Conservation (phyloP, 1,284 basidiomycete species). For the Mixia osmundae region DNA sequence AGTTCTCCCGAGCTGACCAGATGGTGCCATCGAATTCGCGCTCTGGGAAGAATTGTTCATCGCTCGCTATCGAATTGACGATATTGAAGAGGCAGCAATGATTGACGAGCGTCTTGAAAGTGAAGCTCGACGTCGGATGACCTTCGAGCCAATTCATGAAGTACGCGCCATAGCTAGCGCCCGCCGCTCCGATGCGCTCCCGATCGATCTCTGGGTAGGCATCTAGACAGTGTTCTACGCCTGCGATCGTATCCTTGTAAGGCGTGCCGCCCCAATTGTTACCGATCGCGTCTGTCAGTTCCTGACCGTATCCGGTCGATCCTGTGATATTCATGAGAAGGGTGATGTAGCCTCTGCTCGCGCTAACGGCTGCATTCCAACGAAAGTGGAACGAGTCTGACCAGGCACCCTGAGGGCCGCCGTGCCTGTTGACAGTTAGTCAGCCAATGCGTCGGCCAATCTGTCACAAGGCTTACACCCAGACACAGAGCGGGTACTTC, state of each 20-base stretch:
- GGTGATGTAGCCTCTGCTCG: constrained; percentile 43
- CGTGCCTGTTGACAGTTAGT: neutral
- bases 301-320: constrained; percentile 41
- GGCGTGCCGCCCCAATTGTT: constrained; percentile 49
- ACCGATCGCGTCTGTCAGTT: constrained; percentile 42
- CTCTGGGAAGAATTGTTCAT: constrained; percentile 23
- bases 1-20: constrained; percentile 36
- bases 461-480: constrained; percentile 28
- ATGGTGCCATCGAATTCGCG: constrained; percentile 60
- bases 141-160: neutral
- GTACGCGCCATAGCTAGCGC: constrained; percentile 5
- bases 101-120: neutral
- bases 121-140: neutral
- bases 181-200: constrained; percentile 34
- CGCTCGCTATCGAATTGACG: constrained; percentile 44
- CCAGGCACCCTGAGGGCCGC: constrained; percentile 5
- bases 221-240: constrained; percentile 13
- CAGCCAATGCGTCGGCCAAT: neutral
- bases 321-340: constrained; percentile 72
- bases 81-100: constrained; percentile 17
- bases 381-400: constrained; percentile 3
- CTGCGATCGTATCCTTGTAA: constrained; percentile 15
- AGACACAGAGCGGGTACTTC: constrained; percentile 43
- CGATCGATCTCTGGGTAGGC: constrained; percentile 38
- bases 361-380: constrained; percentile 38